A percentile compares a stretch with the other conserved stretches of the same genome.
Evolutionary conservation across 2,329 filamentous ascomycete genomes (phyloP).

Genomic region (Nemania sp.): DNA sequence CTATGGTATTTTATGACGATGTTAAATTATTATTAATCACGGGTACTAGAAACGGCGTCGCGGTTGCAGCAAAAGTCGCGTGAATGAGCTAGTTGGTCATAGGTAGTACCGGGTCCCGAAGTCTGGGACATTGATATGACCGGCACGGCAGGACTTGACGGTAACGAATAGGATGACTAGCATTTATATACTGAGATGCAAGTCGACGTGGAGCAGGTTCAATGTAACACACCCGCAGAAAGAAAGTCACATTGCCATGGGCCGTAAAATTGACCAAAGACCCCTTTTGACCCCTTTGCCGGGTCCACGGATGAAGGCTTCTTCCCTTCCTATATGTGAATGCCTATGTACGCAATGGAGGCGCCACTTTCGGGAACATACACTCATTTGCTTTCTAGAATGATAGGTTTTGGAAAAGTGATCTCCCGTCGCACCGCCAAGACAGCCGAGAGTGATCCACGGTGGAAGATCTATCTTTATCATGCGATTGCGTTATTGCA

Average conservation of each 20-base stretch:
- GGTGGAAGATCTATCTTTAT: neutral
- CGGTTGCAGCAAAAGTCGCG: constrained; percentile 9
- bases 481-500: constrained; percentile 1
- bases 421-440: constrained; percentile 14
- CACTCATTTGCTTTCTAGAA: constrained; percentile 16
- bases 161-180: constrained; percentile 29
- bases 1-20: neutral
- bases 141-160: constrained; percentile 19
- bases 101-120: neutral
- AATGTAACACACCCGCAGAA: constrained; percentile 23
- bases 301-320: constrained; percentile 6
- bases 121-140: constrained; percentile 11
- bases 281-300: neutral
- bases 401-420: neutral
- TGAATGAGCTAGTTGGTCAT: neutral
- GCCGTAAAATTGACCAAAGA: neutral
- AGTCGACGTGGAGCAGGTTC: constrained; percentile 12
- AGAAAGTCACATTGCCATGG: neutral
- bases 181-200: constrained; percentile 12
- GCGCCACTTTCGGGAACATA: neutral
- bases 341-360: neutral
- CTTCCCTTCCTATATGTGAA: neutral
- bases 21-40: constrained; percentile 3
- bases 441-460: constrained; percentile 3
- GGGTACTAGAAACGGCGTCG: constrained; percentile 5